phyloP scores from a whole-genome alignment of 345 rosid genomes.

The Tarenaya hassleriana region DNA sequence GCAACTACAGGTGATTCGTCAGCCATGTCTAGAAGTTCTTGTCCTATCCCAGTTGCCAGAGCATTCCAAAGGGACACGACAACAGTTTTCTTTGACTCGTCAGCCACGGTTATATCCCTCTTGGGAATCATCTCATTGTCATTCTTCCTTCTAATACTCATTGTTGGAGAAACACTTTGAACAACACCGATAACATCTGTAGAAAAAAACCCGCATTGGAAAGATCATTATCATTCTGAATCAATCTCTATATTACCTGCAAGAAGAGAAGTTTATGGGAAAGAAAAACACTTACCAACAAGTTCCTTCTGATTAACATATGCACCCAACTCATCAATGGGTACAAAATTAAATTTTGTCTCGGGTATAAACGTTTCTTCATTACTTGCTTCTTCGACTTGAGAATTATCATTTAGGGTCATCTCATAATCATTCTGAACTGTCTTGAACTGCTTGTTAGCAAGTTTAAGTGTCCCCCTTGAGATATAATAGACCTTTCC shows the following conservation, averaged over 20 bases:
- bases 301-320: conserved; percentile 64
- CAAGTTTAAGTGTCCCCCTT: conserved; percentile 68
- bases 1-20: conserved; percentile 70
- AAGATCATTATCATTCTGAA: not conserved
- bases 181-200: conserved; percentile 84
- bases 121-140: conserved; percentile 73
- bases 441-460: conserved; percentile 83
- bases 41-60: conserved; percentile 69
- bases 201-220: not conserved
- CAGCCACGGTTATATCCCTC: conserved; percentile 79
- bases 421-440: conserved; percentile 92
- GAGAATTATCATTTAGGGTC: conserved; percentile 81
- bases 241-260: not conserved
- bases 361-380: conserved; percentile 71
- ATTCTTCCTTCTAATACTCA: conserved; percentile 70
- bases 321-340: conserved; percentile 72
- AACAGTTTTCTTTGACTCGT: conserved; percentile 79
- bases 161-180: conserved; percentile 73
- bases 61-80: conserved; percentile 85
- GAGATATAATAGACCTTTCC: conserved; percentile 91
- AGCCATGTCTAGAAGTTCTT: conserved; percentile 61
- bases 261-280: not conserved
- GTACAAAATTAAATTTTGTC: conserved; percentile 71
- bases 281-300: conserved; percentile 49
- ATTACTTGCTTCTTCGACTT: conserved; percentile 69